Evolutionary conservation across 176 grass and related monocot genomes (phyloP), one percentile per base, ranked within the genome.

Genomic region (Oryza brachyantha): DNA sequence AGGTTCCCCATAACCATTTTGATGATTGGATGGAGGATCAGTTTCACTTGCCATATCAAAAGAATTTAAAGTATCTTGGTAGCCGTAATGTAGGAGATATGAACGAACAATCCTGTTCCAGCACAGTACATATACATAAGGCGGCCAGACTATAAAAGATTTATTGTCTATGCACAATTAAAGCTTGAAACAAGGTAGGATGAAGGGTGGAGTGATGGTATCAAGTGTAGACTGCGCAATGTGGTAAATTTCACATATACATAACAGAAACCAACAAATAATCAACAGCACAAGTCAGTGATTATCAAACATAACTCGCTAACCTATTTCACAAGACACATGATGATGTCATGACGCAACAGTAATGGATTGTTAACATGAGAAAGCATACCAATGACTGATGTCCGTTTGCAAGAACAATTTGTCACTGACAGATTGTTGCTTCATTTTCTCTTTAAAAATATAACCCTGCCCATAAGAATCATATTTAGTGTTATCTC

Each of bases 31-130:
- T 36, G 87, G 83, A 68, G 84, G 83, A 41, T 90, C 87, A 75
- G 69, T 88, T 85, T 91, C 86, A 82, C 81, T 96, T 81, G 90
- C 86, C 87, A 66, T 83, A 72, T 96, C 92, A 85, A 99, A 91
- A 78, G 96, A 93, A 86, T 75, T 90, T 79, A 99, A 76, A 52
- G 96, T 99, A 83, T 99, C 96, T 93, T 96, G 90, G 61, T 99
- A 99, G 62, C 96, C 92, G 19, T 99, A 99, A 77, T 99, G 96
- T 72, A 99, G 64, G 75, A 99, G 90, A 91, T 99, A 99, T 35
- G 96, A 99, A 72, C 84, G 88, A 57, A 99, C 90, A 83, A 96
- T 91, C 92, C 96, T 99, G 86, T 68, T 31, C 79, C n/a, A 69
- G 48, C 41, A 85, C 52, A 36, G 36, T 45, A 72, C 3, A 12